Conservation (phyloP, 805 yeast genomes). For the Lipomyces japonicus region DNA sequence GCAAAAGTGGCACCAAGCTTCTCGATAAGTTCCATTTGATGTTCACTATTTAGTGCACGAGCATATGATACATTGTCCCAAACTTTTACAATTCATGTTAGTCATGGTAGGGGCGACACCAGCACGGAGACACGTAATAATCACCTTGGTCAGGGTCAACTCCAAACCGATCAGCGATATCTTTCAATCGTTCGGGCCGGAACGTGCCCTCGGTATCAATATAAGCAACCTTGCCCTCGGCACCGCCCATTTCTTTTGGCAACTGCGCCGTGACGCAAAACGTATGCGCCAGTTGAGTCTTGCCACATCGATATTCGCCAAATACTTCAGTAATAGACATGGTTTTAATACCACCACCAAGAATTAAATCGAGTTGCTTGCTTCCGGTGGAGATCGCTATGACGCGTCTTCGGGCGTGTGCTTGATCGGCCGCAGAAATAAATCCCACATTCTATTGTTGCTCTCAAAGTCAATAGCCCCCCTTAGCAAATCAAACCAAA, state of each 20-base stretch:
- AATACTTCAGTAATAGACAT: slow-evolving; percentile 76
- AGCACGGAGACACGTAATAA: background rate
- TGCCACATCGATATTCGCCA: slow-evolving; percentile 79
- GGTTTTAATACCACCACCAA: slow-evolving; percentile 71
- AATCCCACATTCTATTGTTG: slow-evolving; percentile 55
- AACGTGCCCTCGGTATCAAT: slow-evolving; percentile 82
- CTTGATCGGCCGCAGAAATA: slow-evolving; percentile 68
- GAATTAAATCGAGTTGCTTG: slow-evolving; percentile 59
- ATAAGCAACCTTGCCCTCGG: slow-evolving; percentile 74
- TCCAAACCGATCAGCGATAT: slow-evolving; percentile 66
- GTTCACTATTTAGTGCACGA: slow-evolving; percentile 72
- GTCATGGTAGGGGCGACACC: background rate
- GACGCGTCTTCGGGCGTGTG: slow-evolving; percentile 60
- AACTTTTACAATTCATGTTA: slow-evolving; percentile 33
- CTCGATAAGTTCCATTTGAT: slow-evolving; percentile 68
- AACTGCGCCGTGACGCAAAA: slow-evolving; percentile 72
- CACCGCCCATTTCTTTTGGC: slow-evolving; percentile 62
- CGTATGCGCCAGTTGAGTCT: slow-evolving; percentile 78
- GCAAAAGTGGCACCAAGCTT: slow-evolving; percentile 63
- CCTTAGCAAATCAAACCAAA: background rate
- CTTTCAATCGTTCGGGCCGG: slow-evolving; percentile 62
- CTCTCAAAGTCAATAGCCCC: background rate
- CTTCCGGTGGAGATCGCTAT: slow-evolving; percentile 67
- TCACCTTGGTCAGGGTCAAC: slow-evolving; percentile 62
- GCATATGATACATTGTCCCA: slow-evolving; percentile 68